Percentiles rank a stretch among this genome's conserved stretches.
phyloP scores from a whole-genome alignment of 2,329 filamentous ascomycete species.

The Grosmannia huntii region DNA sequence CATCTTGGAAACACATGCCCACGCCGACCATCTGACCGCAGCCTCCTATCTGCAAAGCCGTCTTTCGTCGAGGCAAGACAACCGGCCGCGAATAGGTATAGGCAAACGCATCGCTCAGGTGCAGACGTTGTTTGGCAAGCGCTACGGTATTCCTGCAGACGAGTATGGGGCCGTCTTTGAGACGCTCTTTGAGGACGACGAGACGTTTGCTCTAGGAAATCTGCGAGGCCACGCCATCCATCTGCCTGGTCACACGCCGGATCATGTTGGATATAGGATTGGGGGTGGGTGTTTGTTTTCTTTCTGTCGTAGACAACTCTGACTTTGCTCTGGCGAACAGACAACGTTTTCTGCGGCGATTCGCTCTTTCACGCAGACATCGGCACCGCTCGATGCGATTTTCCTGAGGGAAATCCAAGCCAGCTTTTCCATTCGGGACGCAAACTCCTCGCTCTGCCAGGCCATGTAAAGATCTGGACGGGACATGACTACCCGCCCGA shows the following conservation, averaged over 20 bases:
- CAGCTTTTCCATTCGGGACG: constrained; percentile 30
- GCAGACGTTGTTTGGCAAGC: constrained; percentile 33
- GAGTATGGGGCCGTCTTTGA: constrained; percentile 39
- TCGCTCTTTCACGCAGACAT: constrained; percentile 39
- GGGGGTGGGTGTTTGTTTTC: constrained; percentile 22
- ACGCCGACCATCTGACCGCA: constrained; percentile 49
- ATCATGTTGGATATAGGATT: constrained; percentile 46
- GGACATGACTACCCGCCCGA: constrained; percentile 40
- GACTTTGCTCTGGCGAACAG: not conserved
- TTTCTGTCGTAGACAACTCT: not conserved
- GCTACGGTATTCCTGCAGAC: constrained; percentile 29
- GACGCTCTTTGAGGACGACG: constrained; percentile 38
- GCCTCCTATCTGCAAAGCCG: constrained; percentile 40
- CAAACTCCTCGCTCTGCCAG: constrained; percentile 28
- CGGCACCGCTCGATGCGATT: constrained; percentile 40
- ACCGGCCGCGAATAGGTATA: constrained; percentile 34
- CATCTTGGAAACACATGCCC: constrained; percentile 50
- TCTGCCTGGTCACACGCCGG: constrained; percentile 47
- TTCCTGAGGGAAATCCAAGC: constrained; percentile 35
- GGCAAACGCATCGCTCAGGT: constrained; percentile 39
- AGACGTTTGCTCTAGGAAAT: constrained; percentile 36
- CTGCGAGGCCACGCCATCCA: constrained; percentile 34
- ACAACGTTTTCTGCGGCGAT: constrained; percentile 38
- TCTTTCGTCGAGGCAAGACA: constrained; percentile 23
- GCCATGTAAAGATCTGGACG: constrained; percentile 34